Base-by-base conservation (phyloP, 1,139 yeast species). In the Spathaspora sp. region DNA sequence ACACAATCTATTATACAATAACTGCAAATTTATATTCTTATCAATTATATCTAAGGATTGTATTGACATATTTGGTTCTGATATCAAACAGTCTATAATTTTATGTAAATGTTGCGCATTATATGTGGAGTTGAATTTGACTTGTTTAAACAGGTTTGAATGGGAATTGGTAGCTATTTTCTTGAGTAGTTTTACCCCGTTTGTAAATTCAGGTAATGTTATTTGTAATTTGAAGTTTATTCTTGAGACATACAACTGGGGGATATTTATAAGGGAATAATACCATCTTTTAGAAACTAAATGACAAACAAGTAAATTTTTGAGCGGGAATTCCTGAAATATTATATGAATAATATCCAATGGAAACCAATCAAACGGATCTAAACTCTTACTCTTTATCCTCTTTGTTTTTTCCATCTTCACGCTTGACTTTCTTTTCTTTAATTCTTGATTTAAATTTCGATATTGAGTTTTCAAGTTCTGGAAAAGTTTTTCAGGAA, bases 241-340 rank as follows among this genome's bases (percentile, higher is more conserved):
- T 2, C 54, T 50, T 8, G 48, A 43, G 2, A 48, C 41, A 48
- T 67, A 73, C 20, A 74, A 51, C 7, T 53, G 37, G 0, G 72
- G 71, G 2, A 73, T 51, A 2, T 47, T 44, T 2, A 57, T 56
- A 10, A 74, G 56, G 1, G 55, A 44, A 3, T 43, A 29, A 49
- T 70, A 65, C 79, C 79, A 74, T 7, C 33, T 39, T 48, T 58
- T 63, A 41, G 64, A 58, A 15, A 73, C 78, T 29, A 60, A 46
- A 48, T 64, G 75, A 43, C 71, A 67, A 3, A 47, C 37, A 3
- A 70, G 54, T 1, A 68, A 37, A 3, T 51, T 44, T 18, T 48
- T 56, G 16, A 64, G 47, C 0, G 64, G 51, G 5, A 72, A 41
- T 9, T 54, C 43, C 7, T 42, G 16, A 47, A 72, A 72, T 0